Base-by-base conservation (phyloP, 805 yeast genomes). In the Groenewaldozyma salmanticensis region DNA sequence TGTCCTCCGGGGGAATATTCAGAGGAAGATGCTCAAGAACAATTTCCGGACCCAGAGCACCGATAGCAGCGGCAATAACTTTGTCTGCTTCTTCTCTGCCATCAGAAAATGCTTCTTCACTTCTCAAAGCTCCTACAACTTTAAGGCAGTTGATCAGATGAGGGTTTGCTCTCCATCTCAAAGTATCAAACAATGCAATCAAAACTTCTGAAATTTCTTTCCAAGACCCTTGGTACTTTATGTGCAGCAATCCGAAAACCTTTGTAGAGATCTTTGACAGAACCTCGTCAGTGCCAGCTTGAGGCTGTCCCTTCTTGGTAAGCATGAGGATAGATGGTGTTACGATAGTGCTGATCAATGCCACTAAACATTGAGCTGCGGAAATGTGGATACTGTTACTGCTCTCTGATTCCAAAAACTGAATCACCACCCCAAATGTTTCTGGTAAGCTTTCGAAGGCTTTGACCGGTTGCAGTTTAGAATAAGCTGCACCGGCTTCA, bases 311-410 rank as follows among this genome's bases (percentile, higher is more conserved):
- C 79, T 71, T 72, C 42, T 76, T 39, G 27, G 39, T 39, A 18
- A 34, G 35, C 38, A 82, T 61, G 37, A 88, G 64, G 33, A 66
- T 61, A 9, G 71, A 64, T 45, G 77, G 82, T 11, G 81, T 77
- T 22, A 88, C 68, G 24, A 79, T 71, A 45, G 82, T 79, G 15
- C 76, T 62, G n/a, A 82, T 56, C 15, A 86, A 67, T 0, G 96
- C 92, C 47, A 84, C 81, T 39, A 86, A 64, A 59, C 96, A 86
- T 62, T 87, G 94, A 3, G 95, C 72, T 5, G 94, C 92, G 42
- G 94, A 82, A 29, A 70, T 69, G 44, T 74, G 75, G 22, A 90
- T 76, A 33, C 62, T 60, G 43, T 75, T 79, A 17, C 71, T 65
- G 7, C 69, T 62, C 32, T 83, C 86, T 32, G 94, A 75, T 3